Conservation (phyloP, 106 monocot genomes). For the Dioscorea alata region DNA sequence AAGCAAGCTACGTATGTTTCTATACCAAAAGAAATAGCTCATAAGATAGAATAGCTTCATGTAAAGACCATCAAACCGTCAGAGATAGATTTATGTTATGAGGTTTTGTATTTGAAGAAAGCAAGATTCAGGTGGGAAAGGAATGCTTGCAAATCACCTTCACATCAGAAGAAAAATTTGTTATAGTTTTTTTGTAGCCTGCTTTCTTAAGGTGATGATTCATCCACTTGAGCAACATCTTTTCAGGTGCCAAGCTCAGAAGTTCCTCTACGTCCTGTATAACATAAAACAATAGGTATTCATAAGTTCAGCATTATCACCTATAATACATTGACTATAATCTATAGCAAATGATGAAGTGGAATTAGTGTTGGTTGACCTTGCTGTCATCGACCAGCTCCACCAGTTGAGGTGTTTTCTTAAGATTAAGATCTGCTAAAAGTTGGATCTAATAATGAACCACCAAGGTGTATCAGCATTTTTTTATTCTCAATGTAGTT, state of each 20-base stretch:
- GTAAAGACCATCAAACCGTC: too few relatives aligned
- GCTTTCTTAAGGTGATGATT: constrained; percentile 97
- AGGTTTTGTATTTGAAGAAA: too few relatives aligned
- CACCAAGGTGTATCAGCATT: too few relatives aligned
- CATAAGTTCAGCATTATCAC: not conserved
- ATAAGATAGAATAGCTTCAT: too few relatives aligned
- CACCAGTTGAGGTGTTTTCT: constrained; percentile 89
- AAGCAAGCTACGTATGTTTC: too few relatives aligned
- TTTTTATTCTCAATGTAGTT: too few relatives aligned
- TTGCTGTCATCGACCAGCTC: constrained; percentile 84
- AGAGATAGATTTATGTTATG: too few relatives aligned
- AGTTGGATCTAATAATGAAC: constrained; percentile 71
- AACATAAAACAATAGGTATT: not conserved
- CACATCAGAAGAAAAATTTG: constrained; percentile 93
- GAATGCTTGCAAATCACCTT: constrained; percentile 41
- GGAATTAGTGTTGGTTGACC: constrained; percentile 8
- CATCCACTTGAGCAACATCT: constrained; percentile 94
- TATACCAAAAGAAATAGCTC: too few relatives aligned
- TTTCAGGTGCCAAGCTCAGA: constrained; percentile 84
- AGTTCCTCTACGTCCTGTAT: constrained; percentile 76
- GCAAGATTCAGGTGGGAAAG: too few relatives aligned
- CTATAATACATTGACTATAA: too few relatives aligned
- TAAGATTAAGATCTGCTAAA: constrained; percentile 89
- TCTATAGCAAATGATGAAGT: too few relatives aligned
- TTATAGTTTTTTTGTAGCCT: constrained; percentile 86